phyloP scores from a whole-genome alignment of 306 rosid genomes.

The Dalbergia cultrata region DNA sequence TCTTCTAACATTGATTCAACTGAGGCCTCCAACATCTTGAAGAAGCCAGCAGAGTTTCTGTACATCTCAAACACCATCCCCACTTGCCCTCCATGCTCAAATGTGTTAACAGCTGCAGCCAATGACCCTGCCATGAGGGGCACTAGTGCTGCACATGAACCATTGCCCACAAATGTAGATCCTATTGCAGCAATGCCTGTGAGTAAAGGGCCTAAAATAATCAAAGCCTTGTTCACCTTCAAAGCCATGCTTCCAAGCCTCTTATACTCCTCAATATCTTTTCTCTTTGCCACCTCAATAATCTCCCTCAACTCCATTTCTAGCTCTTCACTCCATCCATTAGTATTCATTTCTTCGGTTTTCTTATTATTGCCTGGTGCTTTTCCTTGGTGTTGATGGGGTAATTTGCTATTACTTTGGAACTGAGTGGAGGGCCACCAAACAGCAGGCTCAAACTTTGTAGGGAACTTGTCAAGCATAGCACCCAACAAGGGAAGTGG shows the following conservation, averaged over 20 bases:
- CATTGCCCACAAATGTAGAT: slow-evolving; percentile 19
- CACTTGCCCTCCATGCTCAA: slow-evolving; percentile 40
- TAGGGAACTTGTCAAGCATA: slow-evolving; percentile 47
- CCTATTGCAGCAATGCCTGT: slow-evolving; percentile 20
- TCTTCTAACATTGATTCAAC: background rate
- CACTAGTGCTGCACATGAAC: background rate
- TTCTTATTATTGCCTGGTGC: background rate
- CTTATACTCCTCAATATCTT: slow-evolving; percentile 25
- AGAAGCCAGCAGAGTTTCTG: slow-evolving; percentile 32
- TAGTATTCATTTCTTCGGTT: background rate
- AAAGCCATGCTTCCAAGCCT: slow-evolving; percentile 37
- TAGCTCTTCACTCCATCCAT: slow-evolving; percentile 38
- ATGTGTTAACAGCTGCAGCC: slow-evolving; percentile 9
- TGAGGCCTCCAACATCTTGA: background rate
- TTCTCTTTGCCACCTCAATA: slow-evolving; percentile 5
- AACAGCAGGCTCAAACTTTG: slow-evolving; percentile 35
- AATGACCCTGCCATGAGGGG: slow-evolving; percentile 9
- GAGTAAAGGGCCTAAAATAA: slow-evolving; percentile 5
- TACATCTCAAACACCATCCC: slow-evolving; percentile 45
- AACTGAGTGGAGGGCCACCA: slow-evolving; percentile 42
- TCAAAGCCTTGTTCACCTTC: slow-evolving; percentile 24
- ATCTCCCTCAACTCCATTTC: slow-evolving; percentile 37
- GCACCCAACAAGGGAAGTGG: slow-evolving; percentile 48
- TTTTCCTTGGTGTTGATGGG: background rate
- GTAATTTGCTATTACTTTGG: background rate